Base-by-base conservation (phyloP, 495 filamentous ascomycete genomes). In the Penicillium pulvis region DNA sequence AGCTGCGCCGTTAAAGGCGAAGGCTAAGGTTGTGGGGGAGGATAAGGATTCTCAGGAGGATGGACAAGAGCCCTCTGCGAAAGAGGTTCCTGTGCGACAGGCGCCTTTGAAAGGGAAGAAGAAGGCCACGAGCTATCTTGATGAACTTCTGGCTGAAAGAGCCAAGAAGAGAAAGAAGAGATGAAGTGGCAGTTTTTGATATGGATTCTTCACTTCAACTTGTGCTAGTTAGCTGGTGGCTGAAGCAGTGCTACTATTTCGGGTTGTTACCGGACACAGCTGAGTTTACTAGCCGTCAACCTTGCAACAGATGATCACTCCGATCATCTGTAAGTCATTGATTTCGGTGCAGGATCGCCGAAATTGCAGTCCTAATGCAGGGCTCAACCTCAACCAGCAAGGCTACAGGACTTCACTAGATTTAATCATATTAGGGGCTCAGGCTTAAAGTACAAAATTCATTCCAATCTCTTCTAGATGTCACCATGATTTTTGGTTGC, bases 131-230 rank as follows among this genome's bases (percentile, higher is more conserved):
- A 79, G 75, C 45, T 84, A 80, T 55, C 59, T 84, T 53, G 81
- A 84, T 70, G 78, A 82, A 54, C 64, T 83, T 42, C 61, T 84
- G 43, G 71, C 72, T 23, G 75, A 82, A 48, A 74, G 79, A 57
- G 73, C 71, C n/a, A 79, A 78, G 61, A 81, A 81, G 65, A 82
- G 75, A 51, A 83, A 79, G 67, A 83, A 80, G 69, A 83, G 75
- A 75, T 73, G 77, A 77, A 53, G 39, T 6, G 43, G 3, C 17
- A 35, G 20, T 45, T n/a, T 10, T 35, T 24, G 17, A 45, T 52
- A 14, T 28, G 20, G n/a, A 41, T 23, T 17, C 20, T 57, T 17
- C 30, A 0, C 20, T 41, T 41, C 30, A 9, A 51, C 16, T 64
- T 20, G 24, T 51, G 30, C 55, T n/a, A 6, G 12, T n/a, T 10